A percentile compares a stretch with the other conserved stretches of the same genome.
phyloP scores from a whole-genome alignment of 495 filamentous ascomycete genomes.

The Penicillium cosmopolitanum region DNA sequence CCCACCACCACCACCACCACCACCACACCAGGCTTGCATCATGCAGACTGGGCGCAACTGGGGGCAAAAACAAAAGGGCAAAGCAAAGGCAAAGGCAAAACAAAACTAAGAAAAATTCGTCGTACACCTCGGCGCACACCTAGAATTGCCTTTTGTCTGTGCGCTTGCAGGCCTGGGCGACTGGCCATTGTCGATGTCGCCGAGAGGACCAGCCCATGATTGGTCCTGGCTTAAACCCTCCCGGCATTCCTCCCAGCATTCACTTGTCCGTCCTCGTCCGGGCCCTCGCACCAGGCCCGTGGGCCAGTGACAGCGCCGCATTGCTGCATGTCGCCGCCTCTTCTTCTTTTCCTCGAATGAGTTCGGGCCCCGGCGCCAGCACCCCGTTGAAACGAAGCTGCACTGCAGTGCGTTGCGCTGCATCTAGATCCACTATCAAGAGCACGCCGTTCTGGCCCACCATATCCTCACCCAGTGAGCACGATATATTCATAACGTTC shows the following conservation, averaged over 20 bases:
- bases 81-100: not conserved
- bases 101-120: not conserved
- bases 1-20: not conserved
- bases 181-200: not conserved
- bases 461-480: too few relatives aligned
- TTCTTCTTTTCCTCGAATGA: not conserved
- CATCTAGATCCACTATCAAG: too few relatives aligned
- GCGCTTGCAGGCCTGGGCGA: slow-evolving; percentile 17
- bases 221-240: slow-evolving; percentile 19
- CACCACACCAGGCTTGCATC: not conserved
- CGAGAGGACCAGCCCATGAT: slow-evolving; percentile 10
- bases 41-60: not conserved
- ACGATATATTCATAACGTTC: too few relatives aligned
- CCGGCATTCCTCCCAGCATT: not conserved
- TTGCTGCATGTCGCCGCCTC: slow-evolving; percentile 26
- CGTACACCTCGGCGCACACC: slow-evolving; percentile 2
- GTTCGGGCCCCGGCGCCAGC: not conserved
- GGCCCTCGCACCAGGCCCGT: not conserved
- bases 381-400: not conserved
- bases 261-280: not conserved
- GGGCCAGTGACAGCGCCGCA: slow-evolving; percentile 18
- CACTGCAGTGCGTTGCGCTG: not conserved
- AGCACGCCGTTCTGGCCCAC: not conserved
- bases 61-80: not conserved
- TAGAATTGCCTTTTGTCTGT: slow-evolving; percentile 22